phyloP scores from a whole-genome alignment of 2,329 filamentous ascomycete genomes.

The Raffaelea arxii region DNA sequence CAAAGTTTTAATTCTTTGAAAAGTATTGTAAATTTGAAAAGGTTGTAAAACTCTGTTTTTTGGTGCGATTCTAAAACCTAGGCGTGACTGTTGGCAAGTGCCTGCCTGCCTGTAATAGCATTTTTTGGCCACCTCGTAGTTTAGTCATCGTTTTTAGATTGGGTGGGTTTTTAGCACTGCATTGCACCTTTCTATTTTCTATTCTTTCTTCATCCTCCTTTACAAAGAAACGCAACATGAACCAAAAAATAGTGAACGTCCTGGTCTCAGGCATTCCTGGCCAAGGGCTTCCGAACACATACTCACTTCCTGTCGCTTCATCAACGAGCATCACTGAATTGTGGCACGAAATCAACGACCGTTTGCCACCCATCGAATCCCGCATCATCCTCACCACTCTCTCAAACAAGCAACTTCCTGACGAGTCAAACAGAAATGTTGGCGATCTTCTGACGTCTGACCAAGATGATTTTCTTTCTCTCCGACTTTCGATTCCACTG shows the following conservation, averaged over 20 bases:
- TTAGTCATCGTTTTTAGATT: too few relatives aligned
- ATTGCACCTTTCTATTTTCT: too few relatives aligned
- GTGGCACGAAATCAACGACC: slow-evolving; percentile 50
- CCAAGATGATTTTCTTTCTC: slow-evolving; percentile 63
- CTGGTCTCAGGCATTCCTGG: slow-evolving; percentile 79
- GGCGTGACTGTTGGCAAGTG: too few relatives aligned
- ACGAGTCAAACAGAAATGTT: slow-evolving; percentile 43
- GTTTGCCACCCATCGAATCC: slow-evolving; percentile 45
- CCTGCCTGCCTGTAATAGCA: too few relatives aligned
- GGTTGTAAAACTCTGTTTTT: too few relatives aligned
- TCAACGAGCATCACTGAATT: slow-evolving; percentile 60
- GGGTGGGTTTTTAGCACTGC: too few relatives aligned
- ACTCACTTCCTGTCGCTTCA: slow-evolving; percentile 63
- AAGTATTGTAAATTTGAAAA: too few relatives aligned
- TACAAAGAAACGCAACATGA: slow-evolving; percentile 4
- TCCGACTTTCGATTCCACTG: slow-evolving; percentile 70
- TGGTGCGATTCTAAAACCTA: too few relatives aligned
- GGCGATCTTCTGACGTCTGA: slow-evolving; percentile 48
- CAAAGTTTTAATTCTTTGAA: too few relatives aligned
- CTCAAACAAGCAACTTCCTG: slow-evolving; percentile 60
- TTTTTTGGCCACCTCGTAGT: too few relatives aligned
- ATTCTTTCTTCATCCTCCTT: neutral
- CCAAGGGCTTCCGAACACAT: slow-evolving; percentile 70
- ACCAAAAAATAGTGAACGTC: slow-evolving; percentile 50
- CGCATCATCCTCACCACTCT: slow-evolving; percentile 74